Evolutionary conservation across 2,329 filamentous ascomycete genomes (phyloP).

Genomic region (Trichophyton rubrum): DNA sequence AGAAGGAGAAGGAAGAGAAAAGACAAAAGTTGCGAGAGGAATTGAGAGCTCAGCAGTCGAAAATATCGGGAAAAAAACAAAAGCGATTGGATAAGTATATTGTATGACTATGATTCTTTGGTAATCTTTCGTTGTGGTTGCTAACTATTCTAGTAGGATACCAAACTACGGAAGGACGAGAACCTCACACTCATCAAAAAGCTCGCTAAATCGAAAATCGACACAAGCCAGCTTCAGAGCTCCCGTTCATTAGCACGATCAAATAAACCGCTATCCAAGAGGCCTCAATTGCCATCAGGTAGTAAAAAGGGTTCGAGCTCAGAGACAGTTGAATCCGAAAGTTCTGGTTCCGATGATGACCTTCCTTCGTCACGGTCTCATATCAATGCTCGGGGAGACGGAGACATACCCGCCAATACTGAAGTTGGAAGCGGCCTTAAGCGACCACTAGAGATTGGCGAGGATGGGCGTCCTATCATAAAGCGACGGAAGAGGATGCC

Average conservation of each 20-base stretch:
- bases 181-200: slow-evolving; percentile 73
- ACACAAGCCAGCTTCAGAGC: slow-evolving; percentile 69
- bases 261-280: slow-evolving; percentile 45
- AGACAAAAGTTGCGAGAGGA: slow-evolving; percentile 42
- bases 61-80: slow-evolving; percentile 52
- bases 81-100: slow-evolving; percentile 59
- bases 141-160: slow-evolving; percentile 44
- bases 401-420: not conserved
- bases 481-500: slow-evolving; percentile 54
- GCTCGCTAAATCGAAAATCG: slow-evolving; percentile 57
- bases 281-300: not conserved
- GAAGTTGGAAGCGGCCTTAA: slow-evolving; percentile 65
- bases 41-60: slow-evolving; percentile 41
- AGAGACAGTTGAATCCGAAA: not conserved
- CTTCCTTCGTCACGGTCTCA: slow-evolving; percentile 37
- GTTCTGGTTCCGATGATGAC: slow-evolving; percentile 35
- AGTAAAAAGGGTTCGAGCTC: not conserved
- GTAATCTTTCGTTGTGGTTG: not conserved
- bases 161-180: slow-evolving; percentile 88
- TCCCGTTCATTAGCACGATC: slow-evolving; percentile 62
- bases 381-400: not conserved
- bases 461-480: slow-evolving; percentile 67
- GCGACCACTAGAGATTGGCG: slow-evolving; percentile 67
- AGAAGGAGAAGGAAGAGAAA: slow-evolving; percentile 42
- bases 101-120: slow-evolving; percentile 27